Evolutionary conservation across 1,139 yeast genomes (phyloP), one percentile per base, ranked within the genome.

Genomic region (Lodderomyces oxycetoniae): DNA sequence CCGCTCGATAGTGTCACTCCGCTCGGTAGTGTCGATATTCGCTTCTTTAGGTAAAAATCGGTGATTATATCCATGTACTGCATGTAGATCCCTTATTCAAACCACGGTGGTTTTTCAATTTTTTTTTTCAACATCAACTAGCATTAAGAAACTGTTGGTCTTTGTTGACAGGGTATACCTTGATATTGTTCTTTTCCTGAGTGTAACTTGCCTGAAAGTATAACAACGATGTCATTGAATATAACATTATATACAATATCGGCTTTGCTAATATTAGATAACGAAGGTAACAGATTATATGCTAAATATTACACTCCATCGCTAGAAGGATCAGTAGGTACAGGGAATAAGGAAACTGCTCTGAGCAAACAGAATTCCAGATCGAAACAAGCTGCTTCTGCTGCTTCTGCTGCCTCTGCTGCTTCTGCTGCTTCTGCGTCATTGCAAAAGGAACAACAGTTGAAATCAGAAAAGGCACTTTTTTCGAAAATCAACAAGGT

Each of bases 241-340:
- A 67, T 80, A 37, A 79, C 93, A 10, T 70, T 88, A 43, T 87
- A 89, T 62, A 71, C 96, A 9, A 75, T 88, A 33, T 73, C 81
- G 30, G 89, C 95, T 3, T 71, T 82, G 34, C 63, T 88, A 48
- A 75, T 89, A 48, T 74, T 91, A 48, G 97, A 89, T 58, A 77
- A 71, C 48, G 83, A 82, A 43, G 96, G 95, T 12, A 72, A 77
- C 38, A 71, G 98, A 48, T 62, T 91, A 34, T 85, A 74, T 52
- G 81, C 95, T 45, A 89, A 89, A 54, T 93, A 91, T 67, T 91
- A 82, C 63, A 68, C 69, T 44, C 73, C 83, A 26, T 30, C 46
- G 22, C 34, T 36, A 27, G 38, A 28, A 19, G 40, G 36, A 24
- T 34, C 38, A 7, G 30, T 23, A 26, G 20, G 22, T 4, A 29